Evolutionary conservation across 768 basidiomycete species (phyloP).

Genomic region (Lenzites betulinus): DNA sequence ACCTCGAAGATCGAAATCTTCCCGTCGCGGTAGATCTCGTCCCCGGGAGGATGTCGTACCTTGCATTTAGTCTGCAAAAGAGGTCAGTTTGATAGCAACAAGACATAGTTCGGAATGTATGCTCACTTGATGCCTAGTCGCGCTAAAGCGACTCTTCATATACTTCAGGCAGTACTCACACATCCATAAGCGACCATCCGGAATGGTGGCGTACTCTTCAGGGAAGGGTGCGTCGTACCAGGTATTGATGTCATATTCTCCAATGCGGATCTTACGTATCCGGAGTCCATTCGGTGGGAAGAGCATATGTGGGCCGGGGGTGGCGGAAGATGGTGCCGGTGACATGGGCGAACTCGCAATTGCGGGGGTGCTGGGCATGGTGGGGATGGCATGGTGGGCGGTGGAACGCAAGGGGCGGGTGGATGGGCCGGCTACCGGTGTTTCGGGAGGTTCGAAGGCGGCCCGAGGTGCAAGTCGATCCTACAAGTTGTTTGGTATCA

Average conservation of each 20-base stretch:
- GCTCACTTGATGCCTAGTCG: constrained; percentile 76
- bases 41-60: constrained; percentile 91
- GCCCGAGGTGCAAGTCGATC: constrained; percentile 40
- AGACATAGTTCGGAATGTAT: not conserved
- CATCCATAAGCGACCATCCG: constrained; percentile 92
- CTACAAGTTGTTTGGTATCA: constrained; percentile 10
- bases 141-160: constrained; percentile 91
- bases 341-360: constrained; percentile 43
- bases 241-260: constrained; percentile 89
- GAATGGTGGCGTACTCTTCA: constrained; percentile 91
- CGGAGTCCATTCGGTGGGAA: constrained; percentile 53
- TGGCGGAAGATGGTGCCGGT: constrained; percentile 35
- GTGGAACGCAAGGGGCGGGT: constrained; percentile 66
- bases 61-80: constrained; percentile 86
- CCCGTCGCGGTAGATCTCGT: constrained; percentile 96
- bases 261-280: constrained; percentile 89
- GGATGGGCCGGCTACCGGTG: constrained; percentile 54
- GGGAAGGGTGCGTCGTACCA: constrained; percentile 99
- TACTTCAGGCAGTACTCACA: constrained; percentile 99
- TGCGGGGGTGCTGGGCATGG: constrained; percentile 32
- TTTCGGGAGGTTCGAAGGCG: constrained; percentile 39
- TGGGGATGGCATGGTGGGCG: constrained; percentile 41
- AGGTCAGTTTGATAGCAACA: no score
- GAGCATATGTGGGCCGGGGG: constrained; percentile 47
- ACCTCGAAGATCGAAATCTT: constrained; percentile 93